Base-by-base conservation (phyloP, 2,329 filamentous ascomycete species). In the Ceratocystis eucalypticola region DNA sequence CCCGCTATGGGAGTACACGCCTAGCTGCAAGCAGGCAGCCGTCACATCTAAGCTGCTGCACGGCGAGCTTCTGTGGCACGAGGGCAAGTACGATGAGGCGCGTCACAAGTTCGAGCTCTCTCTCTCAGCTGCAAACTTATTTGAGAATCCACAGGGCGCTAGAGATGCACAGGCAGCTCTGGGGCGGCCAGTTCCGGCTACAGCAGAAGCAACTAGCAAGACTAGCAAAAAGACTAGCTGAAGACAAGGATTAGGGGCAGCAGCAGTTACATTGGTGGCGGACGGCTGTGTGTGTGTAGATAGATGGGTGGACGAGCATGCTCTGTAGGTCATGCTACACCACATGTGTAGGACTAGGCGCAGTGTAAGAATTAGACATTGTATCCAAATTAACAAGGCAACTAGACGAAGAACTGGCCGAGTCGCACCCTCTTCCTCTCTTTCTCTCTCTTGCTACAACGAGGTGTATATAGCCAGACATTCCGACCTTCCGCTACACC, bases 11-110 rank as follows among this genome's bases (percentile, higher is more conserved):
- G 50, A 65, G 37, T 59, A 59, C 50, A 59, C 64, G 33, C 33
- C 53, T 10, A 59, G n/a, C 41, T 68, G 66, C 50, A 61, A 68
- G 44, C 45, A 68, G 59, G 66, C 66, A 15, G 61, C 55, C 17
- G 44, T 65, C 46, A 41, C 22, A 8, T 41, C 48, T 3, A 68
- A 65, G 50, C 46, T 68, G 48, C 57, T 68, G 4, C 66, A 65
- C 22, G 66, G 66, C 20, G 64, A 68, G 46, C 44, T 65, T 12
- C 46, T 68, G 25, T 68, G 66, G 66, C 30, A 62, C n/a, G 48
- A 64, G 33, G 64, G 64, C 22, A 68, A 68, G 59, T 68, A 68
- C 45, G 48, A 64, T 30, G 61, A 48, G 59, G 66, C 66, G 28
- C 61, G 66, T 28, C 53, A 45, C 15, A 59, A 57, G 22, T 65